These are phyloP conservation scores for Sugiyamaella castrensis DNA, from an alignment of 1,139 yeast genomes.

Conservation along the genomic window DNA sequence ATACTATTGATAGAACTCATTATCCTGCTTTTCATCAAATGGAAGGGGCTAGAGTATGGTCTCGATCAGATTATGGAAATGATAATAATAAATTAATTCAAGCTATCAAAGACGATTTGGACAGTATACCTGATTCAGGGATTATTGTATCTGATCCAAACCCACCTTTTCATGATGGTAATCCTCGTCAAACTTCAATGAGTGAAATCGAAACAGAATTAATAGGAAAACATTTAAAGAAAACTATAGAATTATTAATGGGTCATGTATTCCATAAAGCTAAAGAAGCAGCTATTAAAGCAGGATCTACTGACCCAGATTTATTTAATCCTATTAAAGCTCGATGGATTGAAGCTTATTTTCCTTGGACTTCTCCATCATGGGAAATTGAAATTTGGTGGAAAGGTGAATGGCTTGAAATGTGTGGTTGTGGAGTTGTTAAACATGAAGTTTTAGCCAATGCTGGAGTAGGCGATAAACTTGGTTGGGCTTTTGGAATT, in stretches of 20 bases:
- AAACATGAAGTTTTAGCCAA: constrained; percentile 71
- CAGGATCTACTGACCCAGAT: constrained; percentile 63
- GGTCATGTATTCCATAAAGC: constrained; percentile 81
- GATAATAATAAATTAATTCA: constrained; percentile 47
- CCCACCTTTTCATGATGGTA: constrained; percentile 53
- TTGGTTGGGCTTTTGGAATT: constrained; percentile 98
- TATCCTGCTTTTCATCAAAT: constrained; percentile 97
- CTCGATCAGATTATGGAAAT: constrained; percentile 44
- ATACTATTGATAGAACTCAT: constrained; percentile 92
- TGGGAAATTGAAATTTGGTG: constrained; percentile 99
- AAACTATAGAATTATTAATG: constrained; percentile 79
- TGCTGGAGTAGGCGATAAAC: constrained; percentile 59
- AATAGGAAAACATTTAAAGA: constrained; percentile 73
- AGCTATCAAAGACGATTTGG: constrained; percentile 61
- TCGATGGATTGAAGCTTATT: constrained; percentile 93
- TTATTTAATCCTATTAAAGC: constrained; percentile 75
- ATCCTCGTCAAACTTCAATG: constrained; percentile 83
- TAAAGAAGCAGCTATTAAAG: constrained; percentile 59
- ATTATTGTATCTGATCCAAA: constrained; percentile 73
- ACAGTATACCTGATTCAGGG: constrained; percentile 63
- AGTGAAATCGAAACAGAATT: constrained; percentile 63
- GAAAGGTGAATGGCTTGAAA: constrained; percentile 97
- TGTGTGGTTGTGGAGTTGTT: constrained; percentile 95
- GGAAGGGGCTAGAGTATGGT: constrained; percentile 95
- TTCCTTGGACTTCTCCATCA: constrained; percentile 98